Conservation (phyloP, 352 stramenopile genomes). For the Phytophthora agathidicida region DNA sequence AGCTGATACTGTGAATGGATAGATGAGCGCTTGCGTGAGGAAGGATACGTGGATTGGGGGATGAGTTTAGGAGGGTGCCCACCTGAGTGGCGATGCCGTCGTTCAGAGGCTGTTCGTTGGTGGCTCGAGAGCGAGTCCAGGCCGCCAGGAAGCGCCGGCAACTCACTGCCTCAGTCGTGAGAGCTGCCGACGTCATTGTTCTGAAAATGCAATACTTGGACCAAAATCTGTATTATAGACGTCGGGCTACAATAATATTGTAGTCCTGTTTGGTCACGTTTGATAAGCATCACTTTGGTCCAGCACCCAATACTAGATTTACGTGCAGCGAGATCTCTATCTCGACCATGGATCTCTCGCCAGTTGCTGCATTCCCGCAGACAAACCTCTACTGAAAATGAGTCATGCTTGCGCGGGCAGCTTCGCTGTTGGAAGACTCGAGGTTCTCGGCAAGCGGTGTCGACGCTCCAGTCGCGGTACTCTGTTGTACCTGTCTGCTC, state of each 20-base stretch:
- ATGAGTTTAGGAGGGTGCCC: neutral
- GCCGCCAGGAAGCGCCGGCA: conserved; percentile 68
- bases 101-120: conserved; percentile 21
- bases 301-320: neutral
- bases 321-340: conserved; percentile 23
- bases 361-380: conserved; percentile 10
- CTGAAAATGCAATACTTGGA: too few relatives aligned
- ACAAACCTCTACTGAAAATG: conserved; percentile 13
- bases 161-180: conserved; percentile 34
- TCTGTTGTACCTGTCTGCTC: conserved; percentile 1
- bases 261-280: too few relatives aligned
- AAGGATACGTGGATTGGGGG: neutral
- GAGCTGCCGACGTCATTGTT: conserved; percentile 13
- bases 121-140: conserved; percentile 52
- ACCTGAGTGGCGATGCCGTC: conserved; percentile 24
- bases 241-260: too few relatives aligned
- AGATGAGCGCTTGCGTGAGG: too few relatives aligned
- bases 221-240: too few relatives aligned
- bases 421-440: neutral
- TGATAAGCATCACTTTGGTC: neutral
- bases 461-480: conserved; percentile 15
- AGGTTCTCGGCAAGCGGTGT: neutral
- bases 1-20: conserved; percentile 34
- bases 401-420: neutral
- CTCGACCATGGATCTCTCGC: conserved; percentile 21